These are phyloP conservation scores for Penicillium sp. DNA, from an alignment of 2,329 filamentous ascomycete genomes.

Conservation along the genomic window DNA sequence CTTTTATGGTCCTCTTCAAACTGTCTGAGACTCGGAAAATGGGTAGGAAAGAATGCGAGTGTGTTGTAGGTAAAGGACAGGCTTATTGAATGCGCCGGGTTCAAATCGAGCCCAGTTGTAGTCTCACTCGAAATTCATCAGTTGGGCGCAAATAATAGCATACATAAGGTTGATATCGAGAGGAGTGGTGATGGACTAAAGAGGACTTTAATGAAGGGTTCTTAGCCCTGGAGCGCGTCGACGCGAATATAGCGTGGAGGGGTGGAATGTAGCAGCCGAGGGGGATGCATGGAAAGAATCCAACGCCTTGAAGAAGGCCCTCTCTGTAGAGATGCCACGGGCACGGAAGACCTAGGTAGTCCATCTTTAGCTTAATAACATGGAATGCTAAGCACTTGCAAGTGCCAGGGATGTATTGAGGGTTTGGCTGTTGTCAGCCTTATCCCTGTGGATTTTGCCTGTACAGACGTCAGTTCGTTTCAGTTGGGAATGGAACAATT, in stretches of 20 bases:
- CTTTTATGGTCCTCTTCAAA: neutral
- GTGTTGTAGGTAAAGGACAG: neutral
- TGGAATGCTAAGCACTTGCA: constrained; percentile 16
- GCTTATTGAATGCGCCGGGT: constrained; percentile 3
- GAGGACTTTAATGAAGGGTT: constrained; percentile 12
- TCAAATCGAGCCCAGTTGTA: constrained; percentile 10
- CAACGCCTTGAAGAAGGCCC: constrained; percentile 7
- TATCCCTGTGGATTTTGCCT: constrained; percentile 12
- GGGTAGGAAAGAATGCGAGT: neutral
- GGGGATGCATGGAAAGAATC: constrained; percentile 23
- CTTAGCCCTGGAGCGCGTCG: constrained; percentile 20
- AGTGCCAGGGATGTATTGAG: constrained; percentile 14
- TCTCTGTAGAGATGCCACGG: neutral
- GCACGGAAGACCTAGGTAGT: too few species aligned
- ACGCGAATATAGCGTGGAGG: constrained; percentile 26
- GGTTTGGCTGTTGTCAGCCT: neutral
- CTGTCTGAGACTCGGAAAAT: neutral
- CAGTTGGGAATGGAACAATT: constrained; percentile 14
- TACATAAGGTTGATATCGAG: neutral
- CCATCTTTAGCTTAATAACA: constrained; percentile 8
- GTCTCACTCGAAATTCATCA: constrained; percentile 6
- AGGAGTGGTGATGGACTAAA: constrained; percentile 13
- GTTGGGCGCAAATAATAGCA: constrained; percentile 1
- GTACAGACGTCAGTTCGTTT: constrained; percentile 14
- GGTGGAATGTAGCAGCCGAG: constrained; percentile 25